Conservation (phyloP, 2,329 filamentous ascomycete species). For the Penicillium occitanis region DNA sequence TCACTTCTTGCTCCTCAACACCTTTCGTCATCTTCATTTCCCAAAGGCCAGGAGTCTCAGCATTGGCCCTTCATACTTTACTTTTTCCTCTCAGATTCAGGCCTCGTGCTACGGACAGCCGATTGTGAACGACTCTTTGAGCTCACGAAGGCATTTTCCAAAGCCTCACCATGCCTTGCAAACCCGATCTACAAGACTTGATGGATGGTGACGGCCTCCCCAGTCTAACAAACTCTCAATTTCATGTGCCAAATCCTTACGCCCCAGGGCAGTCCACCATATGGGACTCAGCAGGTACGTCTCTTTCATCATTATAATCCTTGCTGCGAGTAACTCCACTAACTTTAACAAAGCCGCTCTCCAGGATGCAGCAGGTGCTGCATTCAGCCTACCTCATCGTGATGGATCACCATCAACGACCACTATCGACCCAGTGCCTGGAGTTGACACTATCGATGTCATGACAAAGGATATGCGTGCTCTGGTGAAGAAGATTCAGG, state of each 20-base stretch:
- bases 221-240: neutral
- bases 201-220: neutral
- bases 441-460: slow-evolving; percentile 28
- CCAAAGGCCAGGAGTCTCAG: neutral
- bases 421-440: neutral
- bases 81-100: neutral
- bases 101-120: neutral
- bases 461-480: slow-evolving; percentile 38
- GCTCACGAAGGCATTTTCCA: neutral
- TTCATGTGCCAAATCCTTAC: neutral
- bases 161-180: neutral
- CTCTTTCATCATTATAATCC: neutral
- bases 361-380: neutral
- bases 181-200: neutral
- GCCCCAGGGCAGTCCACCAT: neutral
- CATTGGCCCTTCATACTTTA: neutral
- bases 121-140: neutral
- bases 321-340: slow-evolving; percentile 2
- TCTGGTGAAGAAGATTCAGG: slow-evolving; percentile 46
- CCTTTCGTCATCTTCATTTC: neutral
- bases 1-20: neutral
- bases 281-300: slow-evolving; percentile 5
- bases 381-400: neutral
- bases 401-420: neutral
- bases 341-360: neutral